phyloP scores from a whole-genome alignment of 495 filamentous ascomycete species.

The Aspergillus saccharolyticus region DNA sequence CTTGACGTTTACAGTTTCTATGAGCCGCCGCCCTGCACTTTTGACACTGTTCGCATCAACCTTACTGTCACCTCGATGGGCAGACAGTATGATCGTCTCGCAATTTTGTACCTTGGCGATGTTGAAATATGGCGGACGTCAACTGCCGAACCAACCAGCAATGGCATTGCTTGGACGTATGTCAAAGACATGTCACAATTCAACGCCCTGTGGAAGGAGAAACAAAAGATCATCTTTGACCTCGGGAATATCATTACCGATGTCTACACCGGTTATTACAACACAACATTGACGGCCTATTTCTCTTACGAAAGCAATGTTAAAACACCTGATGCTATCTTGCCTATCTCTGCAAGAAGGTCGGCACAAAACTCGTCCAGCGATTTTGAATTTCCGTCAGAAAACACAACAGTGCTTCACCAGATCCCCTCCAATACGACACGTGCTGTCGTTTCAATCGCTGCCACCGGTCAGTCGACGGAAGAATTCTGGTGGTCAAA shows the following conservation, averaged over 20 bases:
- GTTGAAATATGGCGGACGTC: slow-evolving; percentile 81
- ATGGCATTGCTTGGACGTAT: slow-evolving; percentile 72
- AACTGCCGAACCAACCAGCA: slow-evolving; percentile 71
- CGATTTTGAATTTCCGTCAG: slow-evolving; percentile 62
- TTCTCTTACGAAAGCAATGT: slow-evolving; percentile 49
- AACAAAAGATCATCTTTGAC: slow-evolving; percentile 78
- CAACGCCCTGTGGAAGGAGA: slow-evolving; percentile 57
- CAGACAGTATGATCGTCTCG: slow-evolving; percentile 75
- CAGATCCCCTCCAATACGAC: slow-evolving; percentile 57
- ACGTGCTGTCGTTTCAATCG: slow-evolving; percentile 70
- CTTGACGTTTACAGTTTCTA: slow-evolving; percentile 49
- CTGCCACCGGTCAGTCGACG: slow-evolving; percentile 67
- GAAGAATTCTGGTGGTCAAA: slow-evolving; percentile 94
- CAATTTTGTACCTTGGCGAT: slow-evolving; percentile 74
- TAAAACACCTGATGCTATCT: slow-evolving; percentile 58
- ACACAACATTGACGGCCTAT: slow-evolving; percentile 73
- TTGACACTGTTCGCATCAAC: slow-evolving; percentile 77
- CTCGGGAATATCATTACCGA: slow-evolving; percentile 71
- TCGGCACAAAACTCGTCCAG: slow-evolving; percentile 52
- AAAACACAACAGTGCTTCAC: slow-evolving; percentile 53
- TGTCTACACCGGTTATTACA: slow-evolving; percentile 74
- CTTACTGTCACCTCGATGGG: slow-evolving; percentile 73
- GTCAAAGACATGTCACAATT: slow-evolving; percentile 80
- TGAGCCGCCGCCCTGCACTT: slow-evolving; percentile 62
- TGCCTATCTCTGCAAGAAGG: slow-evolving; percentile 67